Percentiles rank a stretch among this genome's conserved stretches.
phyloP scores from a whole-genome alignment of 805 yeast species.

The Millerago galiae region DNA sequence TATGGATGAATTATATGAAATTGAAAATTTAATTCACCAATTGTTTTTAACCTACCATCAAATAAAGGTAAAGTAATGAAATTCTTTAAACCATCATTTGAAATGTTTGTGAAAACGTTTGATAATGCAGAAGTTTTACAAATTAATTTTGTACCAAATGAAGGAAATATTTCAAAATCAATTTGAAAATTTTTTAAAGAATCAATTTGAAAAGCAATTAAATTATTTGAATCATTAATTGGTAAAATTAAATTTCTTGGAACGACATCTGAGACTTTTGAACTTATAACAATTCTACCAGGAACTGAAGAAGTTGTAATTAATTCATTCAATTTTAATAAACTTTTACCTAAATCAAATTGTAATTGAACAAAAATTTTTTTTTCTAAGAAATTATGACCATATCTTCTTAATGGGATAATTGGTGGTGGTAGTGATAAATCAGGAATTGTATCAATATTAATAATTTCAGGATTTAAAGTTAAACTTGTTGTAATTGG shows the following conservation, averaged over 20 bases:
- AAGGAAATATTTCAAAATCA: slow-evolving; percentile 88
- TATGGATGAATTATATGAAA: slow-evolving; percentile 88
- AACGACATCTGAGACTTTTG: slow-evolving; percentile 70
- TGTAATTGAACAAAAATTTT: slow-evolving; percentile 77
- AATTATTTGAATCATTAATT: slow-evolving; percentile 45
- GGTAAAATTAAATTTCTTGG: slow-evolving; percentile 86
- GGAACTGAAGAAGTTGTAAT: slow-evolving; percentile 40
- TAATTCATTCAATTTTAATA: slow-evolving; percentile 40
- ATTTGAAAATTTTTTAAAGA: slow-evolving; percentile 66
- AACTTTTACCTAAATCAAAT: slow-evolving; percentile 45
- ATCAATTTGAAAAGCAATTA: slow-evolving; percentile 80
- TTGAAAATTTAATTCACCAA: slow-evolving; percentile 73
- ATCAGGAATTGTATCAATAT: slow-evolving; percentile 78
- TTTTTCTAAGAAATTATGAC: slow-evolving; percentile 91
- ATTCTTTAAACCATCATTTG: slow-evolving; percentile 32
- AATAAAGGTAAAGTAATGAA: slow-evolving; percentile 59
- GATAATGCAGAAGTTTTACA: slow-evolving; percentile 84
- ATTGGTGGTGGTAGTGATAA: slow-evolving; percentile 93
- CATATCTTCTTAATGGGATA: slow-evolving; percentile 86
- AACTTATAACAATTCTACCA: slow-evolving; percentile 77
- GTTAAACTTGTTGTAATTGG: slow-evolving; percentile 16
- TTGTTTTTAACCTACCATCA: slow-evolving; percentile 72
- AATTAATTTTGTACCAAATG: slow-evolving; percentile 86
- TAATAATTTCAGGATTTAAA: slow-evolving; percentile 26
- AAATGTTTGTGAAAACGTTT: slow-evolving; percentile 34